Conservation (phyloP, 2,329 filamentous ascomycete species). For the Pseudogymnoascus sp. region DNA sequence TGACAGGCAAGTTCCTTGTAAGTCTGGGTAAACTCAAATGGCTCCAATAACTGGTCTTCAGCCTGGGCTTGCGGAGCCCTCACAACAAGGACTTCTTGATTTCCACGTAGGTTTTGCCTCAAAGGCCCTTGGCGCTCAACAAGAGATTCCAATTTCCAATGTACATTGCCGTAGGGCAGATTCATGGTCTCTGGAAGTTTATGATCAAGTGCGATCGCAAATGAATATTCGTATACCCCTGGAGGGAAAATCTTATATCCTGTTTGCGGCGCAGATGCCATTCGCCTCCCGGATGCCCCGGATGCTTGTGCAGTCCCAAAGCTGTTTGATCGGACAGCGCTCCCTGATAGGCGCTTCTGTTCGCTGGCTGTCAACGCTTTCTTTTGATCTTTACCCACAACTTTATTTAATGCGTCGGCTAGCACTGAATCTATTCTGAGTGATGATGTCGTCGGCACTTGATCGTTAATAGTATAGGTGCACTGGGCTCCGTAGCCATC, state of each 20-base stretch:
- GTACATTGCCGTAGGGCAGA: slow-evolving; percentile 62
- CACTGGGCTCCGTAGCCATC: slow-evolving; percentile 56
- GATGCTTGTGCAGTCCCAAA: slow-evolving; percentile 58
- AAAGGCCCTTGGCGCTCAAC: slow-evolving; percentile 66
- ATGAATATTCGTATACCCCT: slow-evolving; percentile 44
- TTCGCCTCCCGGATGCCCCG: slow-evolving; percentile 36
- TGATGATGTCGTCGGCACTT: slow-evolving; percentile 21
- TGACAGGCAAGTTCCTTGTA: slow-evolving; percentile 63
- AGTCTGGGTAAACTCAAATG: slow-evolving; percentile 68
- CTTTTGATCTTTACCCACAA: background rate
- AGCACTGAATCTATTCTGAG: slow-evolving; percentile 14
- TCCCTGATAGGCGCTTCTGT: slow-evolving; percentile 53
- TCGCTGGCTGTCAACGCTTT: background rate
- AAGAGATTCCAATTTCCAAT: slow-evolving; percentile 61
- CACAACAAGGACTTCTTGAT: slow-evolving; percentile 60
- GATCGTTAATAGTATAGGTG: slow-evolving; percentile 39
- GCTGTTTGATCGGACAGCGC: slow-evolving; percentile 59
- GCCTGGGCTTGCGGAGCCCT: slow-evolving; percentile 64
- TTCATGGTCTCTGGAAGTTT: slow-evolving; percentile 65
- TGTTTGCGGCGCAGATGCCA: slow-evolving; percentile 47
- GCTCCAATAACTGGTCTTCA: slow-evolving; percentile 64
- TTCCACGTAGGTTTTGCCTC: slow-evolving; percentile 59
- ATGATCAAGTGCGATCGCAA: slow-evolving; percentile 77
- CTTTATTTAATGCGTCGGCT: background rate
- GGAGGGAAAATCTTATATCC: slow-evolving; percentile 62